A percentile compares a stretch with the other conserved stretches of the same genome.
Conservation (phyloP, 441 rosid species). For the Mallotus japonicus region DNA sequence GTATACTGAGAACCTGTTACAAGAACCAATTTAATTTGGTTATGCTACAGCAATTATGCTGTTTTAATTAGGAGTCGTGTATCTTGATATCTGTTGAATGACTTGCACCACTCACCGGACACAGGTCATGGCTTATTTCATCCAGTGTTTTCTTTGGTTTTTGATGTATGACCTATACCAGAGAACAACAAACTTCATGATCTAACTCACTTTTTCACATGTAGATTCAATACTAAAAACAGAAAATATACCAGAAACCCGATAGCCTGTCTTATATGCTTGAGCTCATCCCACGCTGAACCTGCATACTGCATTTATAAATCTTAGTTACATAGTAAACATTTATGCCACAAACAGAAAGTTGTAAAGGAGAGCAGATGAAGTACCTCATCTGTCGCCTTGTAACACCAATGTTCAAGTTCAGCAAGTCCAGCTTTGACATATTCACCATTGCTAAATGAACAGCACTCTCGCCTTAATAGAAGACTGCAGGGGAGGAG, state of each 20-base stretch:
- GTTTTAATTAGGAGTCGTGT: neutral
- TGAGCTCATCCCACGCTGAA: conserved; percentile 86
- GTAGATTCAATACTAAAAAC: conserved; percentile 8
- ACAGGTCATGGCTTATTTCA: conserved; percentile 93
- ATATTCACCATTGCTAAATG: conserved; percentile 97
- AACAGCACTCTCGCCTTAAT: conserved; percentile 93
- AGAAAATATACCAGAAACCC: conserved; percentile 73
- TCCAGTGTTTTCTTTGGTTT: conserved; percentile 91
- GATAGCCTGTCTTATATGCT: conserved; percentile 91
- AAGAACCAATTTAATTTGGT: conserved; percentile 9
- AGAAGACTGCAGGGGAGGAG: conserved; percentile 55
- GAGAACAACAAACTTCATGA: conserved; percentile 13
- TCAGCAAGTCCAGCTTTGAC: conserved; percentile 97
- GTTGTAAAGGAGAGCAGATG: conserved; percentile 13
- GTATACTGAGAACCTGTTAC: conserved; percentile 86
- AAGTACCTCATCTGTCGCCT: conserved; percentile 94
- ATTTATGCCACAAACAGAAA: neutral
- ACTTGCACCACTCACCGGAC: conserved; percentile 63
- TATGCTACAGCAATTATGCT: conserved; percentile 2
- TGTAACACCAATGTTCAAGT: conserved; percentile 94
- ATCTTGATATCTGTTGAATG: neutral
- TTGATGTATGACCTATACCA: conserved; percentile 87
- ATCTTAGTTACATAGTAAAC: conserved; percentile 7
- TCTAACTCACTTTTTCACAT: neutral
- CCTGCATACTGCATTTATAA: conserved; percentile 72